phyloP scores from a whole-genome alignment of 1,284 basidiomycete species.

The Puccinia novopanici region DNA sequence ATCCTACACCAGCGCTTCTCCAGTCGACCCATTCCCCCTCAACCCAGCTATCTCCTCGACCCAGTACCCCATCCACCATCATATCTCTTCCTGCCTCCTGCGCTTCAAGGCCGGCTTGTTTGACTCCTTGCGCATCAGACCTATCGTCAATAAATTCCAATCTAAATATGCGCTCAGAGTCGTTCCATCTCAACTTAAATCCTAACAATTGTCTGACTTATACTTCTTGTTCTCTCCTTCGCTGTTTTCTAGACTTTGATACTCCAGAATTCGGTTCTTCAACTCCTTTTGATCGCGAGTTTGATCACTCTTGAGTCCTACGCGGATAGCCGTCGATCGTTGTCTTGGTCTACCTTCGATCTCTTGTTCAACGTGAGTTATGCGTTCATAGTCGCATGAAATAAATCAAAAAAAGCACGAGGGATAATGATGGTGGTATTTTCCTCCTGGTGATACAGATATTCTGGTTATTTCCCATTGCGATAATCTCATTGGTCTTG shows the following conservation, averaged over 20 bases:
- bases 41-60: background rate
- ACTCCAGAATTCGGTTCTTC: constrained; percentile 13
- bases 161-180: background rate
- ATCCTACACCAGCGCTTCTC: background rate
- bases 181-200: background rate
- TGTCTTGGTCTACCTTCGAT: constrained; percentile 14
- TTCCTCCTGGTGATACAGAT: background rate
- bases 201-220: background rate
- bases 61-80: background rate
- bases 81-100: background rate
- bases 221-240: background rate
- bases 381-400: background rate
- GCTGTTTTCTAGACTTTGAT: background rate
- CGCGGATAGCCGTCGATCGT: background rate
- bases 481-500: background rate
- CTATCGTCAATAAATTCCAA: background rate
- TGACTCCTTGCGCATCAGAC: background rate
- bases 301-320: background rate
- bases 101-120: background rate
- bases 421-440: background rate
- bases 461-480: constrained; percentile 30
- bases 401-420: background rate
- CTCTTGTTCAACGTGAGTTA: constrained; percentile 15
- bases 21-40: background rate
- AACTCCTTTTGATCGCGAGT: constrained; percentile 13